phyloP scores from a whole-genome alignment of 768 basidiomycete genomes.

The Amanita jacksonii region DNA sequence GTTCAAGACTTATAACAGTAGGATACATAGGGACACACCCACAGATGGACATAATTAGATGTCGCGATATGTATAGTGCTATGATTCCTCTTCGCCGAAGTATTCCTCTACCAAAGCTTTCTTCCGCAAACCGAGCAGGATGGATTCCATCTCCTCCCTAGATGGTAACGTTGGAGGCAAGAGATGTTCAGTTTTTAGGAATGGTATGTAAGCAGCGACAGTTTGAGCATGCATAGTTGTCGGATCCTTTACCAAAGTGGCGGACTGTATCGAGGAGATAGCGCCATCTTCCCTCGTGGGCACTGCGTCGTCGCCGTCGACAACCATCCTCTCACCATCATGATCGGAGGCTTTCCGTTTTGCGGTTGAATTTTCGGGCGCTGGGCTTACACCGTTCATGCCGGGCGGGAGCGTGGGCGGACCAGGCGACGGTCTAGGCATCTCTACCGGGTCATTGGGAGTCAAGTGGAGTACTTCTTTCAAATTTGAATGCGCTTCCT shows the following conservation, averaged over 20 bases:
- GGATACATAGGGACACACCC: background rate
- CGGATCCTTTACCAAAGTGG: slow-evolving; percentile 19
- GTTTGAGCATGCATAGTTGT: slow-evolving; percentile 37
- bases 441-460: slow-evolving; percentile 31
- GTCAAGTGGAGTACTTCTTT: slow-evolving; percentile 44
- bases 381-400: slow-evolving; percentile 14
- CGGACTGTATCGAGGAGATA: slow-evolving; percentile 13
- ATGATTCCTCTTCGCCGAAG: slow-evolving; percentile 31
- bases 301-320: slow-evolving; percentile 24
- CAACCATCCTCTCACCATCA: slow-evolving; percentile 30
- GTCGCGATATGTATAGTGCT: slow-evolving; percentile 3
- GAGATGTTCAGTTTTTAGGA: slow-evolving; percentile 65
- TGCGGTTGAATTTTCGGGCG: slow-evolving; percentile 17
- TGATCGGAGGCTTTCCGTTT: slow-evolving; percentile 51
- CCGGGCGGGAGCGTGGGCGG: slow-evolving; percentile 13
- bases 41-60: background rate
- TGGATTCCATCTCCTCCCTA: slow-evolving; percentile 67
- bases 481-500: slow-evolving; percentile 46
- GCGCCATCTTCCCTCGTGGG: slow-evolving; percentile 26
- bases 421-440: slow-evolving; percentile 10
- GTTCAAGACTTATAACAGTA: background rate
- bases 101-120: slow-evolving; percentile 74
- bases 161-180: slow-evolving; percentile 70
- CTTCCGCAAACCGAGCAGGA: slow-evolving; percentile 70
- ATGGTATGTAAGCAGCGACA: slow-evolving; percentile 63